Conservation (phyloP, 768 basidiomycete genomes). For the Pleurotus platypus region DNA sequence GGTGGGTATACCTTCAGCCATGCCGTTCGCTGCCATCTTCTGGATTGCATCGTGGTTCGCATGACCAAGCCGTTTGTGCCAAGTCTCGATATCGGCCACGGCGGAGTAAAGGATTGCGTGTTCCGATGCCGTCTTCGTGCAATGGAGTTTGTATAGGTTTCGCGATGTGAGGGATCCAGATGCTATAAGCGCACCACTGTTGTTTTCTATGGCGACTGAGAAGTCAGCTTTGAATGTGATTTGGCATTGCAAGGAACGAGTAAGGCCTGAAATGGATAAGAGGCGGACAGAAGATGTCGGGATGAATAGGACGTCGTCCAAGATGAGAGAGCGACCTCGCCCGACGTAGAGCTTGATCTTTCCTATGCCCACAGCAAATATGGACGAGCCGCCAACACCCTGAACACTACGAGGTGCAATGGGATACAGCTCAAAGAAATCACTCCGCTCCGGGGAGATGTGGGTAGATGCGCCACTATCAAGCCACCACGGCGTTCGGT, state of each 20-base stretch:
- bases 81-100: conserved; percentile 11
- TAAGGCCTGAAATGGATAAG: conserved; percentile 14
- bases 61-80: conserved; percentile 17
- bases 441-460: conserved; percentile 11
- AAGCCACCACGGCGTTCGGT: not conserved
- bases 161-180: conserved; percentile 5
- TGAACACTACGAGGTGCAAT: conserved; percentile 10
- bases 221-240: conserved; percentile 4
- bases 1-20: conserved; percentile 15
- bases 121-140: not conserved
- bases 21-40: conserved; percentile 5
- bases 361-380: conserved; percentile 15
- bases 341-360: conserved; percentile 12
- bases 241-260: not conserved
- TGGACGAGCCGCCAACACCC: conserved; percentile 14
- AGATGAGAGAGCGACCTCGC: conserved; percentile 1
- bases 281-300: conserved; percentile 15
- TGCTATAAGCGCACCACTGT: conserved; percentile 4
- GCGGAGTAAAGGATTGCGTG: not conserved
- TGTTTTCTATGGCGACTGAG: not conserved
- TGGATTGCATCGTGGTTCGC: conserved; percentile 9
- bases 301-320: conserved; percentile 13
- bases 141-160: conserved; percentile 8
- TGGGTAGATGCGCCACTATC: conserved; percentile 12
- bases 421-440: conserved; percentile 12